A percentile compares a stretch with the other conserved stretches of the same genome.
phyloP scores from a whole-genome alignment of 2,329 filamentous ascomycete species.

The Trichoderma sp. region DNA sequence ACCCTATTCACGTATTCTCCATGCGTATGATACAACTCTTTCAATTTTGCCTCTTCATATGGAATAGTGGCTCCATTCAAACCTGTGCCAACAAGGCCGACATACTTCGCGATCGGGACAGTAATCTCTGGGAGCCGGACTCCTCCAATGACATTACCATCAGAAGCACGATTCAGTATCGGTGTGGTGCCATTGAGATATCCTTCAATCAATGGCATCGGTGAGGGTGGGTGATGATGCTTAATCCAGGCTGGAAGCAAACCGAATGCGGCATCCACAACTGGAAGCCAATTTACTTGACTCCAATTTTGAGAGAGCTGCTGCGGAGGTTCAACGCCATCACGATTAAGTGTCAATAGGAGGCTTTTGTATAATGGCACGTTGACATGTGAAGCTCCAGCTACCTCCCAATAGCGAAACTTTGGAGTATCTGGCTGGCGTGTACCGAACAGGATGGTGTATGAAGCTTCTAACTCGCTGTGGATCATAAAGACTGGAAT shows the following conservation, averaged over 20 bases:
- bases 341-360: not conserved
- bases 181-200: not conserved
- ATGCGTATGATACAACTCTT: not conserved
- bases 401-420: not conserved
- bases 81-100: not conserved
- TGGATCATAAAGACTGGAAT: not conserved
- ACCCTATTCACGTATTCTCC: not conserved
- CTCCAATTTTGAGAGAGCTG: not conserved
- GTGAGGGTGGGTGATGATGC: not conserved
- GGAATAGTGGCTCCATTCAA: not conserved
- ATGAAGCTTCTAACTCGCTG: not conserved
- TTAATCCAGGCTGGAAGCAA: not conserved
- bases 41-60: not conserved
- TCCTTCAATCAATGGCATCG: not conserved
- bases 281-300: not conserved
- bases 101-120: not conserved
- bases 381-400: not conserved
- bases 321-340: not conserved
- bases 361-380: not conserved
- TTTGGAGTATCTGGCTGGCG: not conserved
- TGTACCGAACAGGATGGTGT: not conserved
- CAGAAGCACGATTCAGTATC: not conserved
- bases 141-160: not conserved
- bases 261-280: not conserved
- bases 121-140: not conserved